Evolutionary conservation across 2,329 filamentous ascomycete species (phyloP).

Genomic region (Paracorniculantispora psalliotae): DNA sequence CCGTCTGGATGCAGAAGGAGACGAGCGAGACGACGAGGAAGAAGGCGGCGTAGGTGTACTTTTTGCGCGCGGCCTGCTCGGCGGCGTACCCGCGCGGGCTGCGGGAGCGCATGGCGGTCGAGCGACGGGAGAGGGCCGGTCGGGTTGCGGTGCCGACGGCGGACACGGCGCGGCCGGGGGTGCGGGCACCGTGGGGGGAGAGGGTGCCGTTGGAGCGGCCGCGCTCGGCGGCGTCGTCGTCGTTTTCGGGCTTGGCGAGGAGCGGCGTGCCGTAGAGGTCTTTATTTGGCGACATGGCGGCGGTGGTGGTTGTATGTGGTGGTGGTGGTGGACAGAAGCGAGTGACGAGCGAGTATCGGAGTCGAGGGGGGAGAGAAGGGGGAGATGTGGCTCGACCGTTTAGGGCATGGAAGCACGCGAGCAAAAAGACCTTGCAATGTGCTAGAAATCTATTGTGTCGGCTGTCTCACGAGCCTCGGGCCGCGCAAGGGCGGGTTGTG

Average conservation of each 20-base stretch:
- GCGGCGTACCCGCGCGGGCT: constrained; percentile 55
- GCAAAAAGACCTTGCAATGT: not conserved
- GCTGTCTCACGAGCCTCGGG: not conserved
- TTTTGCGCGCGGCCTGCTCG: constrained; percentile 56
- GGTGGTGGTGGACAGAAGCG: not conserved
- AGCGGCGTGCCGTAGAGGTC: constrained; percentile 41
- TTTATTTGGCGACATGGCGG: constrained; percentile 39
- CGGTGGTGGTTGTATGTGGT: not conserved
- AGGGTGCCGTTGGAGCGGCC: constrained; percentile 23
- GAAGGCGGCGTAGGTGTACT: constrained; percentile 81
- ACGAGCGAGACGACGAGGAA: constrained; percentile 80
- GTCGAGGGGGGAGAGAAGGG: not conserved
- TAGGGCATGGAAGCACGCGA: constrained; percentile 4
- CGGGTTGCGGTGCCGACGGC: constrained; percentile 18
- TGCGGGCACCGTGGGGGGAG: constrained; percentile 20
- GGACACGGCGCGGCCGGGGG: constrained; percentile 21
- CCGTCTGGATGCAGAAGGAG: constrained; percentile 89
- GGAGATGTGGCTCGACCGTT: not conserved
- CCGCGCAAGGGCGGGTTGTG: not conserved
- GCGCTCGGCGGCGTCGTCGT: constrained; percentile 21
- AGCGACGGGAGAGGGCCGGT: constrained; percentile 38
- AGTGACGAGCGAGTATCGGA: not conserved
- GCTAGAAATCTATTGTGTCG: not conserved
- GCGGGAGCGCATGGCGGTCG: constrained; percentile 65
- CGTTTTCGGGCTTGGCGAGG: constrained; percentile 29